phyloP scores from a whole-genome alignment of 2,329 filamentous ascomycete genomes.

The Colletotrichum coccodes region DNA sequence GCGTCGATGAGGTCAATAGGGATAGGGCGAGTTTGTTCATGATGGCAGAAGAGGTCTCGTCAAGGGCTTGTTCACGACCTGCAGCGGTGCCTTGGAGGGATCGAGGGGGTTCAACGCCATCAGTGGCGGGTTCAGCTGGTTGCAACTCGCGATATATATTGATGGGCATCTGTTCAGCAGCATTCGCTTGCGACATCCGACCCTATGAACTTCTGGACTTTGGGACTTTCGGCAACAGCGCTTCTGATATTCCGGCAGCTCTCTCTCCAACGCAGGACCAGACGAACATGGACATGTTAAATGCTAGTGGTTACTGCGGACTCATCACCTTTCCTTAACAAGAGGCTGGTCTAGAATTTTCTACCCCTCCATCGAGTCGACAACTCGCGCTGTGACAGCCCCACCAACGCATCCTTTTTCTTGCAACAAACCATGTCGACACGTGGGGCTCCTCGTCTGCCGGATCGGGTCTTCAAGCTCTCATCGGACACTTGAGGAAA shows the following conservation, averaged over 20 bases:
- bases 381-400: neutral
- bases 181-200: slow-evolving; percentile 8
- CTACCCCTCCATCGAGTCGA: slow-evolving; percentile 18
- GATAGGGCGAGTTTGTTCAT: slow-evolving; percentile 50
- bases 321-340: slow-evolving; percentile 8
- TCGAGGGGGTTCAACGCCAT: neutral
- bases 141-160: slow-evolving; percentile 25
- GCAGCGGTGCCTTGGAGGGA: neutral
- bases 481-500: slow-evolving; percentile 4
- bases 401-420: neutral
- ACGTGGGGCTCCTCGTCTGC: slow-evolving; percentile 19
- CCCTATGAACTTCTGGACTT: neutral
- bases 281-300: neutral
- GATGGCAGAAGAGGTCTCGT: slow-evolving; percentile 30
- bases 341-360: slow-evolving; percentile 26
- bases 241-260: neutral
- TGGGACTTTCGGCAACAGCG: slow-evolving; percentile 12
- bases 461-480: slow-evolving; percentile 10
- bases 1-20: slow-evolving; percentile 50
- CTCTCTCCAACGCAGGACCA: neutral
- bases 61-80: slow-evolving; percentile 26
- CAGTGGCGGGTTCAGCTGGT: neutral
- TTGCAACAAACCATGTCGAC: slow-evolving; percentile 26
- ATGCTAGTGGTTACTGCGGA: neutral
- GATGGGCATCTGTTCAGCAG: slow-evolving; percentile 13